A percentile compares a stretch with the other conserved stretches of the same genome.
Conservation (phyloP, 345 rosid species). For the Aquilaria yunnanensis region DNA sequence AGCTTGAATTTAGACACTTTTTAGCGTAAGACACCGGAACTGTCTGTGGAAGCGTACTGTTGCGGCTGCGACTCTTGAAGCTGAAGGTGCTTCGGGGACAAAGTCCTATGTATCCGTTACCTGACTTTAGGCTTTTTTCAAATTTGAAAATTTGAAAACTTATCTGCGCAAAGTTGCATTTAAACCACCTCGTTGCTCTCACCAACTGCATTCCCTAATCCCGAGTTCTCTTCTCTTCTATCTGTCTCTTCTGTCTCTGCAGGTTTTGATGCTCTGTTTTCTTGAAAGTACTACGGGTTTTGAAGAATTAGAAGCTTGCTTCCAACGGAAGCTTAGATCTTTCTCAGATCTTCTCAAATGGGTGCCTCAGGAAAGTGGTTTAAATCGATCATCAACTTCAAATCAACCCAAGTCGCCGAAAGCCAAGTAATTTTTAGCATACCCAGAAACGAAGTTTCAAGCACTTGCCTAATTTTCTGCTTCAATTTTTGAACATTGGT, state of each 20-base stretch:
- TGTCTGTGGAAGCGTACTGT: no score
- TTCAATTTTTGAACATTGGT: background rate
- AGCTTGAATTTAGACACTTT: no score
- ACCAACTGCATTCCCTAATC: background rate
- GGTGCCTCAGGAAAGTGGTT: conserved; percentile 78
- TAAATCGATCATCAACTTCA: conserved; percentile 47
- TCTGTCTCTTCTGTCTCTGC: background rate
- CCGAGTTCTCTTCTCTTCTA: background rate
- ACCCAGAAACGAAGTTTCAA: background rate
- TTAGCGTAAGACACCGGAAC: no score
- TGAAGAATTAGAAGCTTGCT: conserved; percentile 10
- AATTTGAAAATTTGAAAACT: conserved; percentile 47
- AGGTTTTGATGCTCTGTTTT: background rate
- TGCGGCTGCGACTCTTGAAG: background rate
- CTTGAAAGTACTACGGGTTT: conserved; percentile 8
- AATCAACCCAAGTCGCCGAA: conserved; percentile 25
- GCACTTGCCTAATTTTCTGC: background rate
- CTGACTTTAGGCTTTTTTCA: conserved; percentile 13
- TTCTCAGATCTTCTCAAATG: conserved; percentile 24
- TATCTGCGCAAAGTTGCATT: conserved; percentile 1
- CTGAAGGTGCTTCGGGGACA: background rate
- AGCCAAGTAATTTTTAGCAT: conserved; percentile 31
- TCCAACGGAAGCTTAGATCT: conserved; percentile 13
- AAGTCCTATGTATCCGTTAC: conserved; percentile 25
- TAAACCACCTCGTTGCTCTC: background rate